These are phyloP conservation scores for Leucoagaricus sp. DNA, from an alignment of 1,284 basidiomycete species.

Conservation along the genomic window DNA sequence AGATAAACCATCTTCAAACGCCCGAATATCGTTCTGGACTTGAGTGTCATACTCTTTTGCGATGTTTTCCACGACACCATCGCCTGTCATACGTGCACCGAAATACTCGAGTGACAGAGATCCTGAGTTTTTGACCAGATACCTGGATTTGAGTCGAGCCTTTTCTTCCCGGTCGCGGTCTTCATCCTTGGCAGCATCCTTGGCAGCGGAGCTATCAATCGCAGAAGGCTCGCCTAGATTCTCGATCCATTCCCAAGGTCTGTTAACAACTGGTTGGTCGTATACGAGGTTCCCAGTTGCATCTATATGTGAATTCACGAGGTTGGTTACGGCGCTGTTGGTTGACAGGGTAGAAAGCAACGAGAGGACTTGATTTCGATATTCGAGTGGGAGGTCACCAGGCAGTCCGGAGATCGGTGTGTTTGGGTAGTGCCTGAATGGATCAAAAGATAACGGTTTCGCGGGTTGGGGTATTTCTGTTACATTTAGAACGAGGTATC, in stretches of 20 bases:
- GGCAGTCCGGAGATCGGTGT: conserved; percentile 53
- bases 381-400: conserved; percentile 55
- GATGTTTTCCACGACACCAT: conserved; percentile 40
- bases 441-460: conserved; percentile 55
- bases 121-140: conserved; percentile 59
- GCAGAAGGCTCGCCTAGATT: conserved; percentile 61
- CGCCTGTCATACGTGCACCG: conserved; percentile 61
- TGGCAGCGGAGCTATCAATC: conserved; percentile 32
- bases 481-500: not conserved
- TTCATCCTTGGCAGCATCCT: conserved; percentile 43
- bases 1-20: conserved; percentile 64
- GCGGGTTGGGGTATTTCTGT: conserved; percentile 63
- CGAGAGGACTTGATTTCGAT: conserved; percentile 53
- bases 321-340: conserved; percentile 51
- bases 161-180: conserved; percentile 42
- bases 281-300: conserved; percentile 48
- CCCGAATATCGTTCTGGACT: conserved; percentile 47
- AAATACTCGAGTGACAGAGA: conserved; percentile 78
- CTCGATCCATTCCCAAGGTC: conserved; percentile 86
- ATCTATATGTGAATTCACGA: conserved; percentile 59
- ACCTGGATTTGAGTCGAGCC: conserved; percentile 32
- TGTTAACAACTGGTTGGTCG: conserved; percentile 59
- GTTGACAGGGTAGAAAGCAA: conserved; percentile 57
- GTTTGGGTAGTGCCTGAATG: conserved; percentile 63
- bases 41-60: conserved; percentile 10